These are phyloP conservation scores for Podospora conica DNA, from an alignment of 495 filamentous ascomycete genomes.

Conservation along the genomic window DNA sequence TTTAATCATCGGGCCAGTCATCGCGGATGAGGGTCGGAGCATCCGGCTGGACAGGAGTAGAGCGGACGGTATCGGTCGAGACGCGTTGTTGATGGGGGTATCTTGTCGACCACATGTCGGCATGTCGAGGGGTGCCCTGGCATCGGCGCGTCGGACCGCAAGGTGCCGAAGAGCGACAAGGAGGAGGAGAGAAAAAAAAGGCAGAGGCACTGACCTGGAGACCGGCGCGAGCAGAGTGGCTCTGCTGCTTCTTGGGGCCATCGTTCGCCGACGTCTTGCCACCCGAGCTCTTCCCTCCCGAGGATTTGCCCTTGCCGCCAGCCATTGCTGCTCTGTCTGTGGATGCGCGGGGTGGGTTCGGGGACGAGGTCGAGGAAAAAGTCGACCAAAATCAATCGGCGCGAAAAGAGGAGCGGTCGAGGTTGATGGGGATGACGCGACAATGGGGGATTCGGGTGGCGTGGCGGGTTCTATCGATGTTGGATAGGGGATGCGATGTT, in stretches of 20 bases:
- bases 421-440: slow-evolving; percentile 17
- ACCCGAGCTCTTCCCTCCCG: slow-evolving; percentile 78
- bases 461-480: slow-evolving; percentile 19
- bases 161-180: not conserved
- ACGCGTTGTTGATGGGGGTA: not conserved
- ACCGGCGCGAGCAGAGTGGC: slow-evolving; percentile 95
- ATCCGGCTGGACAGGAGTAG: not conserved
- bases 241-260: slow-evolving; percentile 85
- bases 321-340: slow-evolving; percentile 40
- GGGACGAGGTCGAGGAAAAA: slow-evolving; percentile 3
- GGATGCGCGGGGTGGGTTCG: slow-evolving; percentile 25
- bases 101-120: not conserved
- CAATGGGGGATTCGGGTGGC: slow-evolving; percentile 4
- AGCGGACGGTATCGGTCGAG: not conserved
- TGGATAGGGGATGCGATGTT: slow-evolving; percentile 3
- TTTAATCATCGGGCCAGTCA: not conserved
- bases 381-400: slow-evolving; percentile 6
- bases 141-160: not conserved
- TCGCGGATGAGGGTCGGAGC: not conserved
- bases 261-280: slow-evolving; percentile 74
- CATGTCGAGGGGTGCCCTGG: not conserved
- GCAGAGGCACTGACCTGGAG: slow-evolving; percentile 73
- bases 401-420: not conserved
- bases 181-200: slow-evolving; percentile 5
- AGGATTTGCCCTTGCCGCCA: slow-evolving; percentile 91